A percentile compares a stretch with the other conserved stretches of the same genome.
These are phyloP conservation scores for Phytophthora sojae DNA, from an alignment of 352 stramenopile species.

Conservation along the genomic window DNA sequence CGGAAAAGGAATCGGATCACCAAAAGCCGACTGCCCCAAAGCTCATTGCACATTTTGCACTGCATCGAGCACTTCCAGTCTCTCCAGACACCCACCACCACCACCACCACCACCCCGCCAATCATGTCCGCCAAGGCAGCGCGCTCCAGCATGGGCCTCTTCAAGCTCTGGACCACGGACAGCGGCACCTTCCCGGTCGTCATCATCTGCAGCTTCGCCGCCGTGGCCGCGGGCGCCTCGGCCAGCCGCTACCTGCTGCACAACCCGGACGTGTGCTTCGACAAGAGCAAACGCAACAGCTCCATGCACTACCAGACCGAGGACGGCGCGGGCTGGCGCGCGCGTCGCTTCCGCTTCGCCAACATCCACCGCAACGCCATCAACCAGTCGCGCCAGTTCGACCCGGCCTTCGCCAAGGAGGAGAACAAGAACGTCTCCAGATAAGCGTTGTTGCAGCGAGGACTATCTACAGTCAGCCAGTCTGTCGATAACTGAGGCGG, in stretches of 20 bases:
- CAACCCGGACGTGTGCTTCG: constrained; percentile 47
- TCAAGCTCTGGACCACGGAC: constrained; percentile 60
- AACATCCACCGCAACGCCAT: constrained; percentile 65
- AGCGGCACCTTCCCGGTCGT: constrained; percentile 55
- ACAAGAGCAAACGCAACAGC: constrained; percentile 52
- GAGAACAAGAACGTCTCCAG: constrained; percentile 55
- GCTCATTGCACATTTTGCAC: constrained; percentile 24
- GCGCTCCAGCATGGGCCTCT: constrained; percentile 46
- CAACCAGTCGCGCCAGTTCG: constrained; percentile 73
- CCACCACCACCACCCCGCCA: constrained; percentile 7
- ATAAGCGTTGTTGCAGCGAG: constrained; percentile 6
- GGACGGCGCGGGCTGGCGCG: constrained; percentile 44
- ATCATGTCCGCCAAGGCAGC: constrained; percentile 35
- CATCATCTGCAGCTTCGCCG: constrained; percentile 46
- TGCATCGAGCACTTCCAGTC: background rate
- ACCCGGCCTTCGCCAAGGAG: constrained; percentile 55
- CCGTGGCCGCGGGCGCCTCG: constrained; percentile 36
- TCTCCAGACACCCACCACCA: background rate
- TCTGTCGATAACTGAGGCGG: constrained; percentile 1
- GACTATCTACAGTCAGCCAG: background rate
- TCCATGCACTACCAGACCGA: constrained; percentile 44
- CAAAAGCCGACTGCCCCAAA: background rate
- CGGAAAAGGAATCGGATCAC: background rate
- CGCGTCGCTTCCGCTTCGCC: constrained; percentile 54
- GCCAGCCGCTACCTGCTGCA: constrained; percentile 39